Evolutionary conservation across 768 basidiomycete species (phyloP).

Genomic region (Gloeopeniophorella convolvens): DNA sequence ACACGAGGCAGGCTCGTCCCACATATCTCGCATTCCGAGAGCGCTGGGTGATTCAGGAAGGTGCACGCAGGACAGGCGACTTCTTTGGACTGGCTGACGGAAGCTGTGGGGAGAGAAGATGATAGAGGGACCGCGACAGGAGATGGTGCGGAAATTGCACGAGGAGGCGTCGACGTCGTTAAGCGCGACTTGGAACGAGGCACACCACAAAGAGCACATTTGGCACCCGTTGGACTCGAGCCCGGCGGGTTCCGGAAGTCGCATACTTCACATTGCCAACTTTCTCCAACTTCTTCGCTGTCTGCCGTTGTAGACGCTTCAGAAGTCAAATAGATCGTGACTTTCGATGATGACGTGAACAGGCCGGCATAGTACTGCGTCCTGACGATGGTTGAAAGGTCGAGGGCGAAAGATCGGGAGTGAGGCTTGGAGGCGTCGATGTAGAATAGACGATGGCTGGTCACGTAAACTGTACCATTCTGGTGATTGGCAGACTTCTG

Average conservation of each 20-base stretch:
- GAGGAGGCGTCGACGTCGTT: constrained; percentile 21
- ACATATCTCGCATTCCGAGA: constrained; percentile 82
- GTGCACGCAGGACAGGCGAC: constrained; percentile 84
- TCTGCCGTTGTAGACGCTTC: constrained; percentile 21
- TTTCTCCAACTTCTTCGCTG: constrained; percentile 34
- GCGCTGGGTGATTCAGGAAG: constrained; percentile 78
- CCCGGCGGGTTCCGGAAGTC: constrained; percentile 76
- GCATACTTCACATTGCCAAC: constrained; percentile 89
- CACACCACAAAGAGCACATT: constrained; percentile 80
- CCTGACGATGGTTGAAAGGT: constrained; percentile 56
- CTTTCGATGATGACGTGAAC: constrained; percentile 83
- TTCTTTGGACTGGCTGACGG: constrained; percentile 26
- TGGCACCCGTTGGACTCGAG: constrained; percentile 57
- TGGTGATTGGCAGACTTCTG: constrained; percentile 83
- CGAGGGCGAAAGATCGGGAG: constrained; percentile 60
- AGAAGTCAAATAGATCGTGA: constrained; percentile 63
- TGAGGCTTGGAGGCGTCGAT: constrained; percentile 46
- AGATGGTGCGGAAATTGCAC: constrained; percentile 19
- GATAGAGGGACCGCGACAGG: constrained; percentile 31
- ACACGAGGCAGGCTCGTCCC: constrained; percentile 51
- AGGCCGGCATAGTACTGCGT: constrained; percentile 90
- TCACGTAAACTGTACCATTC: constrained; percentile 61
- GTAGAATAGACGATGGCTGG: constrained; percentile 84
- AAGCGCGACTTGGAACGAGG: constrained; percentile 40
- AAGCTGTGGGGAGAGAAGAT: constrained; percentile 37